A percentile compares a stretch with the other conserved stretches of the same genome.
Conservation (phyloP, 352 stramenopile genomes). For the Phytopythium chamaehyphon region DNA sequence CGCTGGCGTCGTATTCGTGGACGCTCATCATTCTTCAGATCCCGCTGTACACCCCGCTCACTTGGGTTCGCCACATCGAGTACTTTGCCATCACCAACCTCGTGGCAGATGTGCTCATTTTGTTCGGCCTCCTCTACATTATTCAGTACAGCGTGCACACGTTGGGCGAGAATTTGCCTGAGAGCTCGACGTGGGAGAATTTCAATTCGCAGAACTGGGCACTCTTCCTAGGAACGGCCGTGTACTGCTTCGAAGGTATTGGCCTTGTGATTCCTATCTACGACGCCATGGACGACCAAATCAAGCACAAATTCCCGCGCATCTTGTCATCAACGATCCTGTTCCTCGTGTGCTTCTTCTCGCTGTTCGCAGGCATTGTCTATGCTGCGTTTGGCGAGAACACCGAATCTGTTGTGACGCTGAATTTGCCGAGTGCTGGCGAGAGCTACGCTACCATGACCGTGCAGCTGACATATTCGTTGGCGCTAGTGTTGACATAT, state of each 20-base stretch:
- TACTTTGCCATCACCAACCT: constrained; percentile 74
- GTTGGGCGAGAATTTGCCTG: constrained; percentile 21
- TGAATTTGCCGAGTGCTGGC: constrained; percentile 51
- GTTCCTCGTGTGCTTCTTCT: constrained; percentile 54
- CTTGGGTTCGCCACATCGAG: constrained; percentile 69
- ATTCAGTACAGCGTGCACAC: constrained; percentile 46
- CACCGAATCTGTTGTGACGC: constrained; percentile 54
- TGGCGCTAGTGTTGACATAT: constrained; percentile 68
- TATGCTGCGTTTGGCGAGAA: constrained; percentile 50
- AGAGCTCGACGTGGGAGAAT: constrained; percentile 44
- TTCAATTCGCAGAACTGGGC: constrained; percentile 66
- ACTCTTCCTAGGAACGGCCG: constrained; percentile 54
- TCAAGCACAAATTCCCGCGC: constrained; percentile 58
- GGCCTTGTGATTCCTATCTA: constrained; percentile 67
- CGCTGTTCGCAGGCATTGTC: constrained; percentile 46
- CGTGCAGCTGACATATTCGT: constrained; percentile 60
- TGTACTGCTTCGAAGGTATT: constrained; percentile 76
- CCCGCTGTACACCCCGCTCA: constrained; percentile 60
- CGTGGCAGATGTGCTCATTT: constrained; percentile 53
- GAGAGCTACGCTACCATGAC: constrained; percentile 52
- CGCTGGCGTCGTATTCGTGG: constrained; percentile 42
- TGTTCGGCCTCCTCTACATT: constrained; percentile 59
- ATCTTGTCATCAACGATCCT: constrained; percentile 45
- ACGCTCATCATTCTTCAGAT: constrained; percentile 62
- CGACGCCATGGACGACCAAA: constrained; percentile 47